Evolutionary conservation across 768 basidiomycete genomes (phyloP).

Genomic region (Gloeopeniophorella convolvens): DNA sequence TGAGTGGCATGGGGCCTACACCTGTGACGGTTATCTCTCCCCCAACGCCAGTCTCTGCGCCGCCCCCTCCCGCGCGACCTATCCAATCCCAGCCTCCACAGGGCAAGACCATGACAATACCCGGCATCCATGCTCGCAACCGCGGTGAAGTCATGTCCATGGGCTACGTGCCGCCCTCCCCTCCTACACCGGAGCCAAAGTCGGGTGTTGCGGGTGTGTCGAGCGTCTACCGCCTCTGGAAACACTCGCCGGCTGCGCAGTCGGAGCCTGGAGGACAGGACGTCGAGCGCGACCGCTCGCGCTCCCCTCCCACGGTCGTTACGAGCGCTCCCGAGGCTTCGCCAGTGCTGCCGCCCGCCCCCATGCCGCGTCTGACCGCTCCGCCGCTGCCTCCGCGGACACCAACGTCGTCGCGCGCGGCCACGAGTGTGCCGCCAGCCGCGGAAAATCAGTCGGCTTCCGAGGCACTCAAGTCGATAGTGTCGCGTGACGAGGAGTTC

Average conservation of each 20-base stretch:
- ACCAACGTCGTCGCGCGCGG: constrained; percentile 26
- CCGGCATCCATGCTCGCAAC: constrained; percentile 80
- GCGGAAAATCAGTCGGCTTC: constrained; percentile 43
- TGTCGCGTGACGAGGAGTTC: constrained; percentile 28
- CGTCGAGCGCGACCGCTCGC: neutral
- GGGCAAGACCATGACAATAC: constrained; percentile 79
- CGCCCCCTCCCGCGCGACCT: constrained; percentile 35
- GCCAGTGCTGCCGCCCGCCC: constrained; percentile 4
- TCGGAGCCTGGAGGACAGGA: constrained; percentile 8
- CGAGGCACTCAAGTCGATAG: constrained; percentile 53
- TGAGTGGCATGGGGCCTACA: neutral
- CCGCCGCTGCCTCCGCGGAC: constrained; percentile 47
- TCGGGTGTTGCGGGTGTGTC: constrained; percentile 57
- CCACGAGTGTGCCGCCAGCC: neutral
- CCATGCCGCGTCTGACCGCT: constrained; percentile 20
- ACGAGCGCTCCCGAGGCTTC: constrained; percentile 1
- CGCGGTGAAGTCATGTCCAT: constrained; percentile 83
- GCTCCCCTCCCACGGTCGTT: neutral
- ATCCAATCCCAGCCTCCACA: constrained; percentile 70
- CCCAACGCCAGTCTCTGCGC: constrained; percentile 4
- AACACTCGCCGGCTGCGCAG: constrained; percentile 37
- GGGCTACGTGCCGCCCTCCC: constrained; percentile 58
- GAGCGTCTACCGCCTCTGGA: constrained; percentile 72
- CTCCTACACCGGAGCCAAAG: constrained; percentile 34
- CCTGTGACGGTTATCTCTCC: neutral